Evolutionary conservation across 2,329 filamentous ascomycete genomes (phyloP).

Genomic region (Fusarium staphyleae): DNA sequence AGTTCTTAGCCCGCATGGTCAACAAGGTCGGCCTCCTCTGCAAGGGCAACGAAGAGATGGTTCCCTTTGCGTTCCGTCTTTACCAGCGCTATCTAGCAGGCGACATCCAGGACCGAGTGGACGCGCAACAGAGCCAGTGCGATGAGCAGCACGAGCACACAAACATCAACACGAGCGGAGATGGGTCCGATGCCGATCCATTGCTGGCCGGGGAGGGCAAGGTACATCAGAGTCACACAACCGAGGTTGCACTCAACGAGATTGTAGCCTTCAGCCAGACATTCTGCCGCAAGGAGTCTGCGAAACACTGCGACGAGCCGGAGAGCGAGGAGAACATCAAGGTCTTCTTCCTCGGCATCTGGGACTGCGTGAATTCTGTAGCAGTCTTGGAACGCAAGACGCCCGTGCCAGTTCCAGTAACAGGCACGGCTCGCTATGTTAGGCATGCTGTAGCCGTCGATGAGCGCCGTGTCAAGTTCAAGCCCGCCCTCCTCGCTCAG

Average conservation of each 20-base stretch:
- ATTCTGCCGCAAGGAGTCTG: slow-evolving; percentile 52
- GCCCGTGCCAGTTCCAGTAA: slow-evolving; percentile 48
- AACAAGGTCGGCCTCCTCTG: slow-evolving; percentile 57
- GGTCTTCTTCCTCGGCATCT: slow-evolving; percentile 63
- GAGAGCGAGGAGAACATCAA: slow-evolving; percentile 49
- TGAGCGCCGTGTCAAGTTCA: slow-evolving; percentile 63
- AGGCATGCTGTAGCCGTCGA: slow-evolving; percentile 62
- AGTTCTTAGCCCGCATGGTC: slow-evolving; percentile 60
- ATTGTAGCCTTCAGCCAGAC: slow-evolving; percentile 56
- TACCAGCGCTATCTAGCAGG: slow-evolving; percentile 53
- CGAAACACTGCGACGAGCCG: slow-evolving; percentile 9
- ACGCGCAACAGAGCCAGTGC: slow-evolving; percentile 18
- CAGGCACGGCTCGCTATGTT: slow-evolving; percentile 53
- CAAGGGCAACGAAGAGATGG: slow-evolving; percentile 61
- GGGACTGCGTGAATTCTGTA: slow-evolving; percentile 62
- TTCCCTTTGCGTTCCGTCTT: slow-evolving; percentile 56
- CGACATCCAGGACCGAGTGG: slow-evolving; percentile 46
- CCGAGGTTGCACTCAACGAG: slow-evolving; percentile 43
- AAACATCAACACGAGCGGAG: background rate
- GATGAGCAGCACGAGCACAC: slow-evolving; percentile 1
- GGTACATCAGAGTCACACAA: slow-evolving; percentile 36
- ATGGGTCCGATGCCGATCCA: slow-evolving; percentile 28
- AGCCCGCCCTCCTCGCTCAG: slow-evolving; percentile 55
- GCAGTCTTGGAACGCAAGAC: slow-evolving; percentile 50
- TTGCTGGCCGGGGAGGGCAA: slow-evolving; percentile 27